Conservation (phyloP, 192 early-diverging fungal genomes). For the Gryganskiella cystojenkinii region DNA sequence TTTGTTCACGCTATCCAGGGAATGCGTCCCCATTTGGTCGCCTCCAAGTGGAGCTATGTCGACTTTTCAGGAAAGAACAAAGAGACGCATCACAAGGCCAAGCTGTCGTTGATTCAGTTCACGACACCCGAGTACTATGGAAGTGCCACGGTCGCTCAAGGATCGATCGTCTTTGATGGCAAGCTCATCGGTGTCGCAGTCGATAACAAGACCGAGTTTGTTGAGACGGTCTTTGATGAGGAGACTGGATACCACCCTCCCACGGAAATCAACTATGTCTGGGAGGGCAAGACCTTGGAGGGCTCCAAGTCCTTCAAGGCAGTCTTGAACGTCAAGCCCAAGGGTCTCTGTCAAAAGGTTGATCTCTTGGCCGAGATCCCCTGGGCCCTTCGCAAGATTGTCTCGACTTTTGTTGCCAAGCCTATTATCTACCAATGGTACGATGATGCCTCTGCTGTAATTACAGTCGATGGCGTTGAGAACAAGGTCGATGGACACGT, state of each 20-base stretch:
- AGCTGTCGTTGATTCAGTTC: conserved; percentile 80
- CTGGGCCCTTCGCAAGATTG: conserved; percentile 87
- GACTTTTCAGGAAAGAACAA: conserved; percentile 64
- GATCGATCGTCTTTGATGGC: conserved; percentile 72
- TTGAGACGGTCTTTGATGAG: conserved; percentile 70
- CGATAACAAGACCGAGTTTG: conserved; percentile 75
- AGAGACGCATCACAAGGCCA: conserved; percentile 66
- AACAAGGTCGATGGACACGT: conserved; percentile 71
- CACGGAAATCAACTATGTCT: conserved; percentile 74
- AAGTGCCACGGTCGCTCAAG: conserved; percentile 77
- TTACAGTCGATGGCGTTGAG: conserved; percentile 80
- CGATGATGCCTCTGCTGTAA: conserved; percentile 75
- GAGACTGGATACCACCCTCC: conserved; percentile 92
- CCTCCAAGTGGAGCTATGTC: conserved; percentile 86
- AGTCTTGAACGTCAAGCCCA: conserved; percentile 69
- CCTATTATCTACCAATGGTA: conserved; percentile 96
- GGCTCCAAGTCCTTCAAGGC: conserved; percentile 74
- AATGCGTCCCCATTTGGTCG: conserved; percentile 87
- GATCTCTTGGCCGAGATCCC: conserved; percentile 94
- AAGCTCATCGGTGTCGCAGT: conserved; percentile 80
- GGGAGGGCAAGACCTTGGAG: conserved; percentile 81
- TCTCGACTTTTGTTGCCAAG: conserved; percentile 87
- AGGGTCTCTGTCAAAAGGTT: conserved; percentile 81
- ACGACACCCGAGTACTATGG: conserved; percentile 79
- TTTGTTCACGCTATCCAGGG: conserved; percentile 89